A percentile compares a stretch with the other conserved stretches of the same genome.
These are phyloP conservation scores for Volutella citrinella DNA, from an alignment of 2,329 filamentous ascomycete species.

Conservation along the genomic window DNA sequence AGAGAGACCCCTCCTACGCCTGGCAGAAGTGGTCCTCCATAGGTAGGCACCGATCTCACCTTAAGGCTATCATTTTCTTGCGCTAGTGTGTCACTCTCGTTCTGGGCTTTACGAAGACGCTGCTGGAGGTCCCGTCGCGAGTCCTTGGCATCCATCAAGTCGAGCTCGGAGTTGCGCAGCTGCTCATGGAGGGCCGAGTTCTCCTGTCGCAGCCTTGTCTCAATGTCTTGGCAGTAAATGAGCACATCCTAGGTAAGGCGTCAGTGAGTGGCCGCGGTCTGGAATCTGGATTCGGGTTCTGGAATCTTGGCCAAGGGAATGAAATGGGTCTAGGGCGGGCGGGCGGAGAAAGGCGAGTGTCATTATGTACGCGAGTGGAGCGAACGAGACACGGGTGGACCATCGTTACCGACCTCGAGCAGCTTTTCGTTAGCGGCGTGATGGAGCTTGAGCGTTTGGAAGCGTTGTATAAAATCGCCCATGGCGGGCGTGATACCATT, in stretches of 20 bases:
- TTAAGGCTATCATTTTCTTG: conserved; percentile 43
- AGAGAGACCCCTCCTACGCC: not conserved
- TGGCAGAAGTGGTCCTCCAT: conserved; percentile 3
- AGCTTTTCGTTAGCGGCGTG: conserved; percentile 41
- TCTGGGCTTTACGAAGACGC: conserved; percentile 39
- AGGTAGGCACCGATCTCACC: conserved; percentile 32
- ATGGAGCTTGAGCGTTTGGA: conserved; percentile 40
- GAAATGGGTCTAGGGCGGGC: no score
- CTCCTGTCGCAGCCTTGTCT: conserved; percentile 42
- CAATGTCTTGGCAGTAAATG: conserved; percentile 37
- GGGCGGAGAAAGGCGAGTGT: conserved; percentile 7
- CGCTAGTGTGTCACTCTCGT: conserved; percentile 31
- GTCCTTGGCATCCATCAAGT: conserved; percentile 48
- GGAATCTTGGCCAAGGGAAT: no score
- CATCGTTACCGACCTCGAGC: conserved; percentile 45
- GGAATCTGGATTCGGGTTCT: no score
- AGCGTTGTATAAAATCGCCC: conserved; percentile 47
- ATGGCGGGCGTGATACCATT: conserved; percentile 30
- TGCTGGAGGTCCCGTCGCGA: conserved; percentile 50
- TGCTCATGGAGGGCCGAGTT: conserved; percentile 40
- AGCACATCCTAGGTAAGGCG: conserved; percentile 33
- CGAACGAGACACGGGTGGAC: conserved; percentile 3
- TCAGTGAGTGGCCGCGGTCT: no score
- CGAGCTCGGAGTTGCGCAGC: conserved; percentile 44
- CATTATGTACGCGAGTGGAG: not conserved